phyloP scores from a whole-genome alignment of 2,329 filamentous ascomycete species.

The Exophiala alcalophila region DNA sequence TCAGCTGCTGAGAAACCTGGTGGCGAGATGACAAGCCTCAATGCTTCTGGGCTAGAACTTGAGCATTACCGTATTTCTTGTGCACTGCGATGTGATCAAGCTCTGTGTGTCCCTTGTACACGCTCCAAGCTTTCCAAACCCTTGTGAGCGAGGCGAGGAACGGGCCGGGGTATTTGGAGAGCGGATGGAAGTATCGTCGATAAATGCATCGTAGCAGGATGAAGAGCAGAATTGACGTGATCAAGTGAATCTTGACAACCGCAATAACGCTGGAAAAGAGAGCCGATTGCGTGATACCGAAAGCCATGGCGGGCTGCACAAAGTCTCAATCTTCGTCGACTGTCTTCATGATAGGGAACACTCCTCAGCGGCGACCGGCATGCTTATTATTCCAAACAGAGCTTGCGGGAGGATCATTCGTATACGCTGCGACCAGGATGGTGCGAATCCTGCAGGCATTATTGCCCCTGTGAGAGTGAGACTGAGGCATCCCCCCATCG shows the following conservation, averaged over 20 bases:
- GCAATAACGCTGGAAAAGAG: neutral
- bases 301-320: neutral
- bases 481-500: no score
- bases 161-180: conserved; percentile 12
- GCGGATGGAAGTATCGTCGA: conserved; percentile 19
- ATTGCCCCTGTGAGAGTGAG: no score
- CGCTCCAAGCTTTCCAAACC: conserved; percentile 34
- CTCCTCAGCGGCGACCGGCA: no score
- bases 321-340: neutral
- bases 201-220: conserved; percentile 9
- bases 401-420: no score
- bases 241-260: neutral
- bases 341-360: no score
- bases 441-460: no score
- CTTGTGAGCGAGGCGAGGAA: conserved; percentile 8
- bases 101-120: conserved; percentile 41
- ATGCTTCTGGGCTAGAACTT: conserved; percentile 18
- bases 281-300: neutral
- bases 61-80: conserved; percentile 33
- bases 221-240: neutral
- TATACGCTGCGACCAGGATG: no score
- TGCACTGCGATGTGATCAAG: conserved; percentile 37
- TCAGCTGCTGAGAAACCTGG: no score
- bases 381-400: no score
- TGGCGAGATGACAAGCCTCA: no score